Evolutionary conservation across 129 eudicot species (phyloP).

Genomic region (Dittrichia graveolens): DNA sequence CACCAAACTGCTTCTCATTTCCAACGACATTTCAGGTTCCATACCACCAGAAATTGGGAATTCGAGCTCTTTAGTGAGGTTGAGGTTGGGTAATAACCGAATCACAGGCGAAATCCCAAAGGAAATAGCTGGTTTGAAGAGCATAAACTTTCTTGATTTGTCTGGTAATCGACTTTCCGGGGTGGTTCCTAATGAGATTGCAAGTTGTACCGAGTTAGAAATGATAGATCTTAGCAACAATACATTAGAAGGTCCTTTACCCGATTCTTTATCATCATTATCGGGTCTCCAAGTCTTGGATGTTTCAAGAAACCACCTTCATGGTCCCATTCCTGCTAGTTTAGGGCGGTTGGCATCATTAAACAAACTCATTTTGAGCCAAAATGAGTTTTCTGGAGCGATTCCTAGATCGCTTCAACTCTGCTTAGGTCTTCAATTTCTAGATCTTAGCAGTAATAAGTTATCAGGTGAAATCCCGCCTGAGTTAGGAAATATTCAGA

Average conservation of each 20-base stretch:
- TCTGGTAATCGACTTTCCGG: constrained; percentile 61
- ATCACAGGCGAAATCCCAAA: constrained; percentile 60
- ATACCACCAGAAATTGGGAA: constrained; percentile 60
- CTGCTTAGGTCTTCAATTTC: constrained; percentile 66
- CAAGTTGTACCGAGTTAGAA: constrained; percentile 51
- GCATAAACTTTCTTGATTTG: constrained; percentile 68
- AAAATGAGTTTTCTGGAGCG: constrained; percentile 54
- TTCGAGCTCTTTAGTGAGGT: constrained; percentile 51
- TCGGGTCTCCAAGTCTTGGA: constrained; percentile 63
- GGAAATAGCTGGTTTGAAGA: constrained; percentile 55
- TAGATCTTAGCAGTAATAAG: constrained; percentile 63
- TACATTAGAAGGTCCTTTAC: constrained; percentile 53
- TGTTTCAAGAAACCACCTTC: constrained; percentile 50
- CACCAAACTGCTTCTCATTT: constrained; percentile 62
- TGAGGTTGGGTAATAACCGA: constrained; percentile 54
- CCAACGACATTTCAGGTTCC: constrained; percentile 65
- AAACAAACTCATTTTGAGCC: constrained; percentile 53
- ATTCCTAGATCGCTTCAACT: constrained; percentile 60
- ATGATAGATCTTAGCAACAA: constrained; percentile 71
- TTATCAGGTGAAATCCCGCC: constrained; percentile 49
- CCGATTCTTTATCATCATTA: constrained; percentile 54
- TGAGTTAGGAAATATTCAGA: constrained; percentile 51
- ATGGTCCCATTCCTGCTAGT: constrained; percentile 62
- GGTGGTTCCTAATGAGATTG: constrained; percentile 58
- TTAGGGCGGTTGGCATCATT: constrained; percentile 62